Evolutionary conservation across 2,329 filamentous ascomycete genomes (phyloP).

Genomic region (Aureobasidium namibiae): DNA sequence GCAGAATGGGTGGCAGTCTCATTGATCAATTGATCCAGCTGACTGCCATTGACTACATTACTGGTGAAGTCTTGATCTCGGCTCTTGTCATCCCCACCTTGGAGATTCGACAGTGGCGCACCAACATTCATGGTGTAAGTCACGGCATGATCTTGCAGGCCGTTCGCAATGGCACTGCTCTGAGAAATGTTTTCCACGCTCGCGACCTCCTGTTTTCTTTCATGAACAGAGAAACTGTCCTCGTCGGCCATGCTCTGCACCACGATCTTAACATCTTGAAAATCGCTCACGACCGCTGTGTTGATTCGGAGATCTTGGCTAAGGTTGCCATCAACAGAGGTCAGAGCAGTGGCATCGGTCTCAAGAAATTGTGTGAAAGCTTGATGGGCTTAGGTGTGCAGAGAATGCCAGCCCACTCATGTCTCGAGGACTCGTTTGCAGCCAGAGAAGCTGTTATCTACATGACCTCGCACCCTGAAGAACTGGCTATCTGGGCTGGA

Average conservation of each 20-base stretch:
- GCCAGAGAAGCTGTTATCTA: conserved; percentile 1
- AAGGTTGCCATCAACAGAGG: background rate
- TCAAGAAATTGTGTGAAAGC: background rate
- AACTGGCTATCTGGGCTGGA: background rate
- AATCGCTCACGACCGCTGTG: background rate
- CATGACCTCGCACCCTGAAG: background rate
- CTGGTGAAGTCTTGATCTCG: conserved; percentile 1
- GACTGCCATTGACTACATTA: conserved; percentile 1
- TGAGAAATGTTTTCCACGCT: background rate
- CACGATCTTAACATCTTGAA: conserved; percentile 4
- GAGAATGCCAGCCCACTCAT: background rate
- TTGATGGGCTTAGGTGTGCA: background rate
- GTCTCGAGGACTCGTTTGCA: conserved; percentile 3
- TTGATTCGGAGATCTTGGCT: background rate
- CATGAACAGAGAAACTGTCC: conserved; percentile 1
- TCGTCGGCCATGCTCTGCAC: conserved; percentile 4
- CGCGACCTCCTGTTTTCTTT: background rate
- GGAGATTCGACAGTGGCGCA: background rate
- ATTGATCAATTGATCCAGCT: conserved; percentile 3
- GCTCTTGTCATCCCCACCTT: background rate
- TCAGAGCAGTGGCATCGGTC: no score
- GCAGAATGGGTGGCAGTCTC: background rate
- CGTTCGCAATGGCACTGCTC: background rate
- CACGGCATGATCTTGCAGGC: background rate
- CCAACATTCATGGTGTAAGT: background rate